These are phyloP conservation scores for Zychaea mexicana DNA, from an alignment of 371 early-diverging fungal genomes.

Conservation along the genomic window DNA sequence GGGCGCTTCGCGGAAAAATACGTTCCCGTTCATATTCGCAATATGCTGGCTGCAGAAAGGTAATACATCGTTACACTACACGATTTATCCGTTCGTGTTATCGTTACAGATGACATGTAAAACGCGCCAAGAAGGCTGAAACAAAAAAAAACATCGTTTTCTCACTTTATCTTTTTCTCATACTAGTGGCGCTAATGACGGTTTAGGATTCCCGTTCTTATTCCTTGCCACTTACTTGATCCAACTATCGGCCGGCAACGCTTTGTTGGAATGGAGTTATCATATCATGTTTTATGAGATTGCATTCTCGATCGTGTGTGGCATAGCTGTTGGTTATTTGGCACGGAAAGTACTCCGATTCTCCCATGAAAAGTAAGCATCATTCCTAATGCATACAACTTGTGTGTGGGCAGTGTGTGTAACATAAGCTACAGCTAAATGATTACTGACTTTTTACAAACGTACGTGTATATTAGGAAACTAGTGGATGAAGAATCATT, in stretches of 20 bases:
- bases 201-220: slow-evolving; percentile 85
- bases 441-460: no score
- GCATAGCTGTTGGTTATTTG: slow-evolving; percentile 73
- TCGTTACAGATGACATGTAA: no score
- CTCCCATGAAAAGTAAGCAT: slow-evolving; percentile 57
- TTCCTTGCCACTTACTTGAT: slow-evolving; percentile 75
- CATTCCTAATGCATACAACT: neutral
- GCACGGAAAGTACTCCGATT: slow-evolving; percentile 69
- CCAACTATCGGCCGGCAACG: slow-evolving; percentile 52
- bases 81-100: no score
- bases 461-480: no score
- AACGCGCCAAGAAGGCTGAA: no score
- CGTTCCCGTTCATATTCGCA: slow-evolving; percentile 79
- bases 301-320: slow-evolving; percentile 72
- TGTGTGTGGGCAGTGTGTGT: no score
- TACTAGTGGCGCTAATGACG: slow-evolving; percentile 77
- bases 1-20: slow-evolving; percentile 93
- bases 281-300: slow-evolving; percentile 76
- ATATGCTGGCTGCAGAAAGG: slow-evolving; percentile 85
- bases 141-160: neutral
- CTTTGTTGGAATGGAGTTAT: slow-evolving; percentile 73
- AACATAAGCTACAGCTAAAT: no score
- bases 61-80: slow-evolving; percentile 7
- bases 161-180: neutral
- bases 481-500: slow-evolving; percentile 91